Base-by-base conservation (phyloP, 108 stramenopile genomes). In the Nitzschia palea region DNA sequence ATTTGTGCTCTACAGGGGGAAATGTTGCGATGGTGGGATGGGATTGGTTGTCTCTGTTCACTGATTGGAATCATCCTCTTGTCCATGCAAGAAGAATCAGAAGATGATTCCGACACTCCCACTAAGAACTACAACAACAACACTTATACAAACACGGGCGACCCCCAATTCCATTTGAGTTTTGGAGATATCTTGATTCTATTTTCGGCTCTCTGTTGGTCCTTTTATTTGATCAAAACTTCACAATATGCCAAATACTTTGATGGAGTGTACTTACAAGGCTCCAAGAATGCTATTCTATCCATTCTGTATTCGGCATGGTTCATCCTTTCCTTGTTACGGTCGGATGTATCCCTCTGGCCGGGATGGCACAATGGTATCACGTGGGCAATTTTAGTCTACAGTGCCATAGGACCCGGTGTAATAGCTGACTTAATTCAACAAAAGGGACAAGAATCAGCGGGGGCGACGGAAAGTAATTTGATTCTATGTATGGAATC, bases 401-500 rank as follows among this genome's bases (percentile, higher is more conserved):
- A 82, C 64, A 78, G 71, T 23, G 86, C 86, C 17, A 25, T 82
- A 28, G 80, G 81, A 40, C 81, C 86, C 1, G 83, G 86, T 6
- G 65, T 73, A 15, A 18, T 87, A 27, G 83, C 83, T 3, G 86
- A 87, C 50, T 25, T 87, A 15, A 30, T 84, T 17, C 86, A 87
- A 42, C 86, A 87, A 55, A 74, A 73, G 29, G 86, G 80, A 27
- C 86, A 87, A 74, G 40, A 55, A 27, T n/a, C 55, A 56, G 12
- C 62, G 8, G 36, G 37, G 12, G 83, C 86, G 1, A 77, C 78
- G 31, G 81, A 82, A 56, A 80, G 83, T 28, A 87, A 83, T 56
- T 72, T 87, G 18, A 80, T 84, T 32, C 55, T 87, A 3, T 73
- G 70, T 45, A 54, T 79, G 51, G 83, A 84, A 53, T 76, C 83